Conservation (phyloP, 2,329 filamentous ascomycete genomes). For the Tolypocladium ovalisporum region DNA sequence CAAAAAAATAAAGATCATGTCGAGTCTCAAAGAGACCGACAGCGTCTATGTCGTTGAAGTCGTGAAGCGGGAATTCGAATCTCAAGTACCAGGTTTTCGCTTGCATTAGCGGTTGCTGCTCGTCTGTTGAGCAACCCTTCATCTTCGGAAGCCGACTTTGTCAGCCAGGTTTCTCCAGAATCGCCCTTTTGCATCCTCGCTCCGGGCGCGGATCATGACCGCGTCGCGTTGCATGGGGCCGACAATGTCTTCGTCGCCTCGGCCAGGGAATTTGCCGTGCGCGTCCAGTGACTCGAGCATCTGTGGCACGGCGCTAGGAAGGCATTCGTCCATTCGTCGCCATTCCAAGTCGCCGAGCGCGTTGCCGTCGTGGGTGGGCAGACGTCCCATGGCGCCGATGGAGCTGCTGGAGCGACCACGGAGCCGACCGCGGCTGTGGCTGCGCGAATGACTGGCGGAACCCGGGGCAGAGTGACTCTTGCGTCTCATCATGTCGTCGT, state of each 20-base stretch:
- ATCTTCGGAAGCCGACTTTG: constrained; percentile 24
- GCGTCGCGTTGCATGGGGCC: constrained; percentile 70
- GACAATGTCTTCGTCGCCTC: constrained; percentile 86
- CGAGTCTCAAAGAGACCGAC: not conserved
- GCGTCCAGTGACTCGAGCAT: constrained; percentile 58
- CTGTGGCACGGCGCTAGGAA: constrained; percentile 55
- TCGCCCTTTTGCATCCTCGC: constrained; percentile 32
- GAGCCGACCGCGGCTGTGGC: constrained; percentile 27
- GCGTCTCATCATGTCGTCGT: constrained; percentile 52
- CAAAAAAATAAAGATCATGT: constrained; percentile 7
- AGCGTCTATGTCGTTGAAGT: constrained; percentile 1
- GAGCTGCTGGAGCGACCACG: constrained; percentile 27
- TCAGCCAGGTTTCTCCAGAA: constrained; percentile 39
- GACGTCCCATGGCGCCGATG: constrained; percentile 23
- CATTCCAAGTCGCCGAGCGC: constrained; percentile 31
- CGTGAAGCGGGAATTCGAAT: not conserved
- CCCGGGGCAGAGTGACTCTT: constrained; percentile 21
- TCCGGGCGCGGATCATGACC: constrained; percentile 36
- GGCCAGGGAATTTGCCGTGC: constrained; percentile 75
- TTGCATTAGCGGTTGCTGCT: not conserved
- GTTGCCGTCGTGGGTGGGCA: constrained; percentile 22
- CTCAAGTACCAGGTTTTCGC: not conserved
- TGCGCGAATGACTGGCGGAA: constrained; percentile 19
- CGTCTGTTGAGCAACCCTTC: not conserved
- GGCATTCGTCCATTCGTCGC: constrained; percentile 38